A percentile compares a stretch with the other conserved stretches of the same genome.
phyloP scores from a whole-genome alignment of 495 filamentous ascomycete species.

The Penicillium canescens region DNA sequence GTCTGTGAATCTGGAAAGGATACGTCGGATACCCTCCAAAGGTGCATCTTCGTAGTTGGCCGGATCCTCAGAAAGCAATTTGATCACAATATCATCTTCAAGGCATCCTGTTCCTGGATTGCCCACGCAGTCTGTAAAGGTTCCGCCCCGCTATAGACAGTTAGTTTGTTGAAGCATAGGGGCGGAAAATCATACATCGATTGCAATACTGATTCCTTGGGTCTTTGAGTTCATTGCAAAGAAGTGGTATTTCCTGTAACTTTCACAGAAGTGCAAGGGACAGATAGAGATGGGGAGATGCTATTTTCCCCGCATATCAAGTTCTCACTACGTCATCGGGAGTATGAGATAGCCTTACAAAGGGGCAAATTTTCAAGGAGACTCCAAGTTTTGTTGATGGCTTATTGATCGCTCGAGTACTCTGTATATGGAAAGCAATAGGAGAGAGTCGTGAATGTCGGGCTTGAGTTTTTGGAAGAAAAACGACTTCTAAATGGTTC shows the following conservation, averaged over 20 bases:
- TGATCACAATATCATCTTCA: constrained; percentile 62
- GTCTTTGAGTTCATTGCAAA: neutral
- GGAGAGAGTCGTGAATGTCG: too few relatives aligned
- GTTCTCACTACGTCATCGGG: neutral
- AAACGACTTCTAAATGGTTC: neutral
- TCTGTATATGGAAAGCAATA: too few relatives aligned
- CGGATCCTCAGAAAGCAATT: constrained; percentile 79
- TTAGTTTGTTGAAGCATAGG: neutral
- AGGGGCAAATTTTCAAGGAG: too few relatives aligned
- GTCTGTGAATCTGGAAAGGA: constrained; percentile 72
- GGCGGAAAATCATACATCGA: constrained; percentile 18
- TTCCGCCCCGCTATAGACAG: constrained; percentile 23
- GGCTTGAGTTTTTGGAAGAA: too few relatives aligned
- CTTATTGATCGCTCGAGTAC: too few relatives aligned
- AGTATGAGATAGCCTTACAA: neutral
- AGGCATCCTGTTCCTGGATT: constrained; percentile 23
- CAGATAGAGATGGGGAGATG: neutral
- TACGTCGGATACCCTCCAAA: constrained; percentile 77
- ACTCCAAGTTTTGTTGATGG: neutral
- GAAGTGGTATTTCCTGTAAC: neutral
- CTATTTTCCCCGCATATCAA: neutral
- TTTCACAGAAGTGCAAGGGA: neutral
- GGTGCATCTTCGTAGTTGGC: constrained; percentile 80
- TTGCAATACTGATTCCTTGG: constrained; percentile 27
- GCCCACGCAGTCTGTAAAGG: constrained; percentile 30